phyloP scores from a whole-genome alignment of 73 alveolate genomes.

The Effrenium voratum region DNA sequence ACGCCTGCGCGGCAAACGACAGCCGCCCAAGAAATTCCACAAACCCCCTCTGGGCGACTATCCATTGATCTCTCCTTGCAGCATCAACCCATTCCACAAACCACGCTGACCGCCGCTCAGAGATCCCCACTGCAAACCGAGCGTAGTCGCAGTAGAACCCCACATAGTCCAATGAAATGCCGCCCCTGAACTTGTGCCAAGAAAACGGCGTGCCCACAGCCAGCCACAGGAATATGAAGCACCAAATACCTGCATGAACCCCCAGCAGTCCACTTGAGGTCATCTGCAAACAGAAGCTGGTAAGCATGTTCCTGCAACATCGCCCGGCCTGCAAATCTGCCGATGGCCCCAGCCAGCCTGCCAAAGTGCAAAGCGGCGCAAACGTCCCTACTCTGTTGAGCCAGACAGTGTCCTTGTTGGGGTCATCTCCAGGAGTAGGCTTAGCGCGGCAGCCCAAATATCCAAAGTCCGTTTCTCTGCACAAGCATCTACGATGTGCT shows the following conservation, averaged over 20 bases:
- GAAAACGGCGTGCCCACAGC: slow-evolving; percentile 6
- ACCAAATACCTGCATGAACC: neutral
- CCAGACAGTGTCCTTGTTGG: neutral
- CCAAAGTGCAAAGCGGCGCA: neutral
- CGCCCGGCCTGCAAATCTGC: neutral
- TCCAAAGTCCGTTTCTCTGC: neutral
- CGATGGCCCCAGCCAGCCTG: neutral
- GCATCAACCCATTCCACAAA: neutral
- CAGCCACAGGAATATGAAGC: neutral
- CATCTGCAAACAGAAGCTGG: slow-evolving; percentile 17
- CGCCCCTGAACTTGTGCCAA: slow-evolving; percentile 34
- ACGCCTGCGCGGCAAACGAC: neutral
- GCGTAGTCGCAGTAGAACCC: neutral
- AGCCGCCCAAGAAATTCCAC: neutral
- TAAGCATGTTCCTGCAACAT: neutral
- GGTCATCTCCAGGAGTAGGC: no score
- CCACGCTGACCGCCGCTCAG: neutral
- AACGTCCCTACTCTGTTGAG: slow-evolving; percentile 25
- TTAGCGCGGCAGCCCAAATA: neutral
- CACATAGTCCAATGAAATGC: neutral
- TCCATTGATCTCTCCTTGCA: neutral
- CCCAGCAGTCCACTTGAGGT: neutral
- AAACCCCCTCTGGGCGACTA: neutral
- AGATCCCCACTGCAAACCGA: neutral
- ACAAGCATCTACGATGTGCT: neutral